Evolutionary conservation across 495 filamentous ascomycete species (phyloP).

Genomic region (Talaromyces wortmannii): DNA sequence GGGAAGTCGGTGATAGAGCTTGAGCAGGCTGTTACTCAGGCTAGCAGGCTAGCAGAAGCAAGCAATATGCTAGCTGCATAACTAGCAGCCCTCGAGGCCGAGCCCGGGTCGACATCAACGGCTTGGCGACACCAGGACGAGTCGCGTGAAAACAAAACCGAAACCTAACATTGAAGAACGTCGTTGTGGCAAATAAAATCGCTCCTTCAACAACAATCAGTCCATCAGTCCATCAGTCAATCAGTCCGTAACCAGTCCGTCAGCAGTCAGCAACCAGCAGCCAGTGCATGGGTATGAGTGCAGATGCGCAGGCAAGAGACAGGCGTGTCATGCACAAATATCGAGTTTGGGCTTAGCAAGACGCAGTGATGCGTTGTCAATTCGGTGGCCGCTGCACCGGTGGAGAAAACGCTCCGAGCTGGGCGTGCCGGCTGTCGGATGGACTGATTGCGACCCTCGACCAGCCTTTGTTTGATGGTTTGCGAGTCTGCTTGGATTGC

Average conservation of each 20-base stretch:
- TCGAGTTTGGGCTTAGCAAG: constrained; percentile 21
- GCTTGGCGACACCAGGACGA: not conserved
- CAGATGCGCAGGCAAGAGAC: not conserved
- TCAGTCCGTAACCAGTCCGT: no score
- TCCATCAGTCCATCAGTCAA: no score
- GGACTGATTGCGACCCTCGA: not conserved
- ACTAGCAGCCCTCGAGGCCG: not conserved
- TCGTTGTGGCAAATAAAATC: no score
- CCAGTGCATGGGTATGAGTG: not conserved
- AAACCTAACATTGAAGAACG: not conserved
- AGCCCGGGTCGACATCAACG: not conserved
- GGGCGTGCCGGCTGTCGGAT: not conserved
- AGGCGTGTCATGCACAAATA: not conserved
- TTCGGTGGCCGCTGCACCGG: constrained; percentile 61
- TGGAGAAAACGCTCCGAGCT: constrained; percentile 36
- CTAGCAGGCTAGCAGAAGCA: not conserved
- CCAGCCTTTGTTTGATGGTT: not conserved
- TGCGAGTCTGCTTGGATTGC: not conserved
- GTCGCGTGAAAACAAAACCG: not conserved
- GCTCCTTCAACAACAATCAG: no score
- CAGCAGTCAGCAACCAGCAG: no score
- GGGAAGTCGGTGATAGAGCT: not conserved
- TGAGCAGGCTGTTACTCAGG: not conserved
- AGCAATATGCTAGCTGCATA: not conserved
- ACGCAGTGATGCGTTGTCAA: constrained; percentile 91